phyloP scores from a whole-genome alignment of 2,329 filamentous ascomycete species.

The Xylaria hypoxylon region DNA sequence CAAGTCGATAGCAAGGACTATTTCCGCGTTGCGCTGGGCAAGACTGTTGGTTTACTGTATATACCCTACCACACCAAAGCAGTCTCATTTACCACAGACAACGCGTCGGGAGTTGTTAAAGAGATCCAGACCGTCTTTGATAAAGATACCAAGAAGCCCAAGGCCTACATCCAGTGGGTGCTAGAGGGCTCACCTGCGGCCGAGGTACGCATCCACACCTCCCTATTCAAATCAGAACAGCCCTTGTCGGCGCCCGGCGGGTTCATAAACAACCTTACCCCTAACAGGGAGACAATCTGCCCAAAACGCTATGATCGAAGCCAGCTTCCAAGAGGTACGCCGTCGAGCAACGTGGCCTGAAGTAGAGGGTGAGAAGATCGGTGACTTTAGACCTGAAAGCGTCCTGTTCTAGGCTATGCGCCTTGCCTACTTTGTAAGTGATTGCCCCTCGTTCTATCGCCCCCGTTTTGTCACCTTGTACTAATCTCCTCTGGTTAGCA shows the following conservation, averaged over 20 bases:
- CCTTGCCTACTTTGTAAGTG: constrained; percentile 10
- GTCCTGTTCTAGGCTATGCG: constrained; percentile 8
- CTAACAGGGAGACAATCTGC: neutral
- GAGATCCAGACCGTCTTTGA: too few species aligned
- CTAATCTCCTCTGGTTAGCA: neutral
- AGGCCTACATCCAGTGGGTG: too few species aligned
- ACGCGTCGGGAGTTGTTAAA: too few species aligned
- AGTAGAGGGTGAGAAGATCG: neutral
- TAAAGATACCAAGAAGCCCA: too few species aligned
- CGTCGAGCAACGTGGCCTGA: neutral
- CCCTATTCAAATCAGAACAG: neutral
- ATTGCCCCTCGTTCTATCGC: neutral
- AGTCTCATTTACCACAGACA: too few species aligned
- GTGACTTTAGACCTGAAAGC: constrained; percentile 6
- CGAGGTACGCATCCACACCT: neutral
- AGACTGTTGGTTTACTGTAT: too few species aligned
- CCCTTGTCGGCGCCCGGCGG: neutral
- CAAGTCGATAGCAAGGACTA: too few species aligned
- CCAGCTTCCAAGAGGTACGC: neutral
- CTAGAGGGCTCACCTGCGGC: too few species aligned
- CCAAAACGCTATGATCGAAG: neutral
- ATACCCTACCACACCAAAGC: too few species aligned
- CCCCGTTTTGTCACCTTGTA: neutral
- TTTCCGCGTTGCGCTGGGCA: too few species aligned
- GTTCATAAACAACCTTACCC: neutral